Evolutionary conservation across 2,329 filamentous ascomycete species (phyloP), one percentile per base, ranked within the genome.

Genomic region (Trichoderma sp.): DNA sequence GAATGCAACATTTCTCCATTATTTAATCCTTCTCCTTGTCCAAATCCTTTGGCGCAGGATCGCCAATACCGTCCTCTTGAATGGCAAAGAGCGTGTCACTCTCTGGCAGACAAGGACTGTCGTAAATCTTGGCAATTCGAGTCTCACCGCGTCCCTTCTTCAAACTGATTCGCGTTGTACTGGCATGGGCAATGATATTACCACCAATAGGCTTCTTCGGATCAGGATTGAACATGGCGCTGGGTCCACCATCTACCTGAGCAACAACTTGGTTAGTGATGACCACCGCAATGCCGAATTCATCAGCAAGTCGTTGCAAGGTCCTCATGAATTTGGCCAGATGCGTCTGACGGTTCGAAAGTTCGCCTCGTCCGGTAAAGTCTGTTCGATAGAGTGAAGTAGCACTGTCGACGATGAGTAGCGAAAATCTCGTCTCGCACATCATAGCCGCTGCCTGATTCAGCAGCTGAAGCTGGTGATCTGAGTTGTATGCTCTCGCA

Each of bases 211-310:
- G 96, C 82, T 99, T 99, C 88, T 99, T 99, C 8, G 96, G 96
- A 79, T 99, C 97, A 0, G 97, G 96, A 77, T 99, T 99, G 86
- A 97, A 99, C 96, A 99, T 99, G 73, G 95, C 91, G 79, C 92
- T 95, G 34, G 95, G 95, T 3, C 96, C 96, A 74, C 96, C 96
- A 79, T 99, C 96, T 9, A 99, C 96, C 82, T 99, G 97, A 11
- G 96, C 96, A 53, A 99, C 97, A 34, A 99, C 96, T 82, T 99
- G 96, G 80, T 99, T 99, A 57, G 96, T 98, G 78, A 99, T 99
- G 77, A 99, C 94, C 8, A 99, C 96, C 0, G 96, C 96, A 76
- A 99, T 98, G 72, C 96, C 96, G 80, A 99, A 99, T 81, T 92
- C 90, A 76, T 92, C 90, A 4, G 90, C 90, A 28, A 96, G 86